Evolutionary conservation across 345 rosid species (phyloP), one percentile per base, ranked within the genome.

Genomic region (Hypericum androsaemum): DNA sequence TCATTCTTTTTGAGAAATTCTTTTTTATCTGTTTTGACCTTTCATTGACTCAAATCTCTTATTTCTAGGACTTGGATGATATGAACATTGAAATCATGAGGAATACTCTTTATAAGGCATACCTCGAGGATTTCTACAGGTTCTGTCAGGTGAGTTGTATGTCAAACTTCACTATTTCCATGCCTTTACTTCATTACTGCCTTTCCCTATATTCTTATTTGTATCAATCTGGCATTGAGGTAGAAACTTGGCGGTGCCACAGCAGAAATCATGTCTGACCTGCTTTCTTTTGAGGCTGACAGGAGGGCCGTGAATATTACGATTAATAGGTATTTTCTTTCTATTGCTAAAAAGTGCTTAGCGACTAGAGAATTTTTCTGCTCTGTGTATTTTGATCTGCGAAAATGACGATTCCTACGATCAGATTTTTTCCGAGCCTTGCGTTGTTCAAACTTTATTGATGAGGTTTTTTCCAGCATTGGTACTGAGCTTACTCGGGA

Each of bases 161-260:
- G 13, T 22, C 32, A 22, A 22, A 22, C 4, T 22, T 22, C 12
- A 45, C 55, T 35, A 8, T 41, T 12, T 54, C 49, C 54, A 9
- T 49, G 10, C 11, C 16, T 35, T 12, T 32, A 14, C 22, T 3
- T 13, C 8, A 41, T 9, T 56, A 39, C 10, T 8, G 6, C 32
- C 10, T 10, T 46, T 52, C 54, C 6, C 10, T 57, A 2, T 36
- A 48, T 40, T 28, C 53, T 62, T 38, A 62, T 56, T n/a, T 50
- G 43, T 28, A 16, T 12, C 39, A 12, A 32, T 56, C 12, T 49
- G 40, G 22, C 47, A 51, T 51, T 9, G 12, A 12, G 7, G 45
- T 37, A 88, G 98, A 92, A 92, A 88, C 89, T 92, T 66, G 98
- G 98, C 52, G 98, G 97, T 15, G 98, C 98, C 37, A 92, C 98